Conservation (phyloP, 2,329 filamentous ascomycete genomes). For the Thelonectria discophora region DNA sequence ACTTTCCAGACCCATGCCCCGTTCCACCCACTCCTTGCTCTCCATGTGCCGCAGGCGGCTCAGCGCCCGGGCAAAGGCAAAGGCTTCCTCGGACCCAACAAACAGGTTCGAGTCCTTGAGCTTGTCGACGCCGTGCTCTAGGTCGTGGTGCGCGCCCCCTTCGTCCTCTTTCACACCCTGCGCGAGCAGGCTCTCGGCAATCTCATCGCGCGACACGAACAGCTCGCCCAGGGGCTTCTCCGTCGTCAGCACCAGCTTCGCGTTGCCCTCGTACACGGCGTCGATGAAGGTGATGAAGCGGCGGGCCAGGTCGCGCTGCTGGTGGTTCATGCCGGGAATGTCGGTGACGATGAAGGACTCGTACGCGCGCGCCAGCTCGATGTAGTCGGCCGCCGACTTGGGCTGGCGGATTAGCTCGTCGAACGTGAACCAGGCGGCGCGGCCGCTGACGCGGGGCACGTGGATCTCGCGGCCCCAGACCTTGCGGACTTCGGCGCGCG, state of each 20-base stretch:
- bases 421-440: slow-evolving; percentile 91
- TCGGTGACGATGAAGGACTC: slow-evolving; percentile 92
- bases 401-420: slow-evolving; percentile 88
- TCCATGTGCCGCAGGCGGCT: slow-evolving; percentile 92
- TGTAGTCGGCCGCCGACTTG: slow-evolving; percentile 92
- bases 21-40: slow-evolving; percentile 92
- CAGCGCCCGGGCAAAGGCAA: slow-evolving; percentile 91
- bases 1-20: slow-evolving; percentile 73
- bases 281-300: slow-evolving; percentile 98
- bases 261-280: slow-evolving; percentile 89
- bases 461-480: slow-evolving; percentile 94
- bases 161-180: slow-evolving; percentile 56
- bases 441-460: slow-evolving; percentile 87
- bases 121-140: slow-evolving; percentile 84
- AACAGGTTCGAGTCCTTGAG: slow-evolving; percentile 89
- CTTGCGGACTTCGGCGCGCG: slow-evolving; percentile 79
- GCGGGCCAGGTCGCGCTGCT: slow-evolving; percentile 84
- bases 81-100: slow-evolving; percentile 93
- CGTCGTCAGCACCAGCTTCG: slow-evolving; percentile 94
- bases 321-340: slow-evolving; percentile 89
- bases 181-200: slow-evolving; percentile 65
- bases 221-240: slow-evolving; percentile 85
- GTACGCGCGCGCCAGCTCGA: slow-evolving; percentile 90
- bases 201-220: slow-evolving; percentile 79
- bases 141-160: slow-evolving; percentile 70